Evolutionary conservation across 1,284 basidiomycete genomes (phyloP).

Genomic region (Austroboletus novae-zelandiae): DNA sequence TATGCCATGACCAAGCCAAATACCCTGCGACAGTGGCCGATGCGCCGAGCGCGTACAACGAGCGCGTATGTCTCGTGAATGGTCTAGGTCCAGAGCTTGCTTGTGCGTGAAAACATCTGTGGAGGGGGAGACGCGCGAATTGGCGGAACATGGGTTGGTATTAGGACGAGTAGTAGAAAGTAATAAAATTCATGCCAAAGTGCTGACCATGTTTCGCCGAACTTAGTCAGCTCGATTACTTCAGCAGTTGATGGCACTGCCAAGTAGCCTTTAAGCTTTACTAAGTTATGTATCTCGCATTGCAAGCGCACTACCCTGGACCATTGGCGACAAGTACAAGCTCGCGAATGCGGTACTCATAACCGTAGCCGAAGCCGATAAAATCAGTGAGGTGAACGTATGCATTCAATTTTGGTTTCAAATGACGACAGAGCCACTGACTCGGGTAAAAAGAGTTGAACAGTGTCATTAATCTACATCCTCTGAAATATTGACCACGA

Average conservation of each 20-base stretch:
- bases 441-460: too few relatives aligned
- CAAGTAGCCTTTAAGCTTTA: neutral
- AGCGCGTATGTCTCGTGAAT: conserved; percentile 21
- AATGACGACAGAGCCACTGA: too few relatives aligned
- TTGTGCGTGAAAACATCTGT: conserved; percentile 28
- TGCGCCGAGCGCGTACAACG: conserved; percentile 27
- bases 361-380: too few relatives aligned
- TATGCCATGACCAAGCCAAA: conserved; percentile 27
- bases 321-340: too few relatives aligned
- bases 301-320: too few relatives aligned
- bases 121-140: conserved; percentile 33
- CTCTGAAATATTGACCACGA: too few relatives aligned
- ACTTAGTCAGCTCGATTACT: conserved; percentile 23
- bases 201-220: neutral
- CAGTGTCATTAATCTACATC: too few relatives aligned
- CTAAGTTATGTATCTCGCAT: too few relatives aligned
- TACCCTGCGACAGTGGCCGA: conserved; percentile 28
- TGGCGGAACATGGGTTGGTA: conserved; percentile 39
- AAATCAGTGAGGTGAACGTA: too few relatives aligned
- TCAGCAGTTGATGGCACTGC: neutral
- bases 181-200: conserved; percentile 23
- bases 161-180: neutral
- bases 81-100: conserved; percentile 6
- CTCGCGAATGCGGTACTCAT: too few relatives aligned
- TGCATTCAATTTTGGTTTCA: too few relatives aligned